Evolutionary conservation across 495 filamentous ascomycete species (phyloP), one percentile per base, ranked within the genome.

Genomic region (Bathelium albidoporum): DNA sequence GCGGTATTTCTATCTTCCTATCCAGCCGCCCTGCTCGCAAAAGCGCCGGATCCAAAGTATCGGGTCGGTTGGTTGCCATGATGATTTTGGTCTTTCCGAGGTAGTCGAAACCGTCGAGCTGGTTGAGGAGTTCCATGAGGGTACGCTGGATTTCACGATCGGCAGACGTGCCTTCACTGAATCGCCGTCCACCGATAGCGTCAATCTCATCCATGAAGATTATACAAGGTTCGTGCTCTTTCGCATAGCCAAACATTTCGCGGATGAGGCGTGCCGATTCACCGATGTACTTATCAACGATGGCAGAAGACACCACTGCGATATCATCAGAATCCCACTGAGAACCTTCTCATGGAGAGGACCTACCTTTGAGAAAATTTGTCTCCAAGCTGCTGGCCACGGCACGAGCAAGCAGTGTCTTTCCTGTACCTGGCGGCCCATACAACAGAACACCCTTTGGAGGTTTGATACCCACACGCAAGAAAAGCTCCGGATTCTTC

Each of bases 131-230:
- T 73, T 99, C 95, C 95, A 99, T 99, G 65, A 99, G 81, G 43
- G 95, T 99, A 64, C 95, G 89, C 79, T 99, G 95, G 68, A 99
- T 99, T 75, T 99, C 95, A 68, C 95, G 88, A 79, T 99, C 95
- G 28, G 95, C 95, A 34, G 90, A 95, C 62, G 95, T 99, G 68
- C 95, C 95, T 74, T 99, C 95, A n/a, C 89, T 95, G 72, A 99
- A 99, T 67, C 95, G 84, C 70, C 95, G 85, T 61, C 95, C 95
- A 73, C 95, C 95, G 72, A 99, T 99, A 69, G 95, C 95, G 72
- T 99, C 95, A 74, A 99, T 99, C 75, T 99, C 95, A 80, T 99
- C 95, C 95, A 99, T 99, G 84, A 99, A 99, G 77, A 99, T 99
- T 73, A 99, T 97, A 75, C 95, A 99, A 52, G 95, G 95, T 73